These are phyloP conservation scores for Ogataea ramenticola DNA, from an alignment of 805 yeast genomes.

Conservation along the genomic window DNA sequence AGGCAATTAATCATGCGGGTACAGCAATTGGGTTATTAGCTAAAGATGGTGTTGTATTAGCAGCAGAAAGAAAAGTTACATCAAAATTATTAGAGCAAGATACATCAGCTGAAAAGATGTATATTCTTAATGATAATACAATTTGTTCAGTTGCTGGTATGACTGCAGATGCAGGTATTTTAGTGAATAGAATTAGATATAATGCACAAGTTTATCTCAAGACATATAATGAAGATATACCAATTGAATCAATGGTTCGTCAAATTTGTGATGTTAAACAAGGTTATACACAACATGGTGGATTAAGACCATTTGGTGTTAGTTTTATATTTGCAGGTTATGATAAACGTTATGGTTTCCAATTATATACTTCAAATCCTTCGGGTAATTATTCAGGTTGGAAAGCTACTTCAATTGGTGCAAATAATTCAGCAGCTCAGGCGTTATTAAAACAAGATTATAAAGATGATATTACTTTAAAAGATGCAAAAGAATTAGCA, in stretches of 20 bases:
- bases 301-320: slow-evolving; percentile 97
- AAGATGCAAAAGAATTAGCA: slow-evolving; percentile 81
- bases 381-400: slow-evolving; percentile 97
- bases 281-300: slow-evolving; percentile 98
- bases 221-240: slow-evolving; percentile 85
- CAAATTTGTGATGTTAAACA: slow-evolving; percentile 90
- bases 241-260: slow-evolving; percentile 86
- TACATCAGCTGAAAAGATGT: slow-evolving; percentile 87
- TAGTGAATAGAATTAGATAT: slow-evolving; percentile 81
- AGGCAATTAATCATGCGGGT: slow-evolving; percentile 79
- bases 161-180: slow-evolving; percentile 92
- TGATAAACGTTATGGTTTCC: slow-evolving; percentile 85
- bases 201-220: slow-evolving; percentile 79
- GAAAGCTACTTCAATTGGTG: slow-evolving; percentile 97
- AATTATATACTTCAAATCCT: slow-evolving; percentile 91
- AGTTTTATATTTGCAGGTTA: slow-evolving; percentile 94
- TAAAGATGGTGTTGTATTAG: slow-evolving; percentile 83
- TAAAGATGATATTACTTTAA: slow-evolving; percentile 66
- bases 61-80: slow-evolving; percentile 95
- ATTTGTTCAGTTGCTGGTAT: slow-evolving; percentile 96
- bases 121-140: slow-evolving; percentile 59
- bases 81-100: slow-evolving; percentile 91
- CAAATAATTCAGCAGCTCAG: slow-evolving; percentile 94
- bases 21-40: slow-evolving; percentile 76
- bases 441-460: slow-evolving; percentile 92